A percentile compares a stretch with the other conserved stretches of the same genome.
Conservation (phyloP, 2,329 filamentous ascomycete species). For the Trichophaea hybrida region DNA sequence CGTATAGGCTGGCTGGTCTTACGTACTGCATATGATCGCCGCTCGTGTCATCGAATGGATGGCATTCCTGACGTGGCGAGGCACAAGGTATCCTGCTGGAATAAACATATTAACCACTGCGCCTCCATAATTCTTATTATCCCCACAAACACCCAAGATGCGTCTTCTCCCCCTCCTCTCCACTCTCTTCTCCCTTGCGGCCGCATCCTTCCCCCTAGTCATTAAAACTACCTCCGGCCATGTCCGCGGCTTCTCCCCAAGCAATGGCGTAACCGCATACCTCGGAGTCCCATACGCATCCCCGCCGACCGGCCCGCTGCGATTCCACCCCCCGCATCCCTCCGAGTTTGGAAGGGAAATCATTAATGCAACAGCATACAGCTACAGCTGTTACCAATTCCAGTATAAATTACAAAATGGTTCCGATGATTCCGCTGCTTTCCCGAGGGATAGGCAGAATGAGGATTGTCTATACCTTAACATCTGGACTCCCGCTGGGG, state of each 20-base stretch:
- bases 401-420: neutral
- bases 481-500: neutral
- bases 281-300: conserved; percentile 30
- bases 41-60: no score
- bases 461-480: conserved; percentile 4
- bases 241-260: neutral
- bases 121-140: no score
- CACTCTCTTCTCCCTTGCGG: no score
- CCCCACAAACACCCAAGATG: no score
- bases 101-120: no score
- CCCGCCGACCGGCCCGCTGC: conserved; percentile 29
- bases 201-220: no score
- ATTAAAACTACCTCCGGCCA: neutral
- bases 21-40: no score
- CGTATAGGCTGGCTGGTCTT: no score
- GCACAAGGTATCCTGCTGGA: no score
- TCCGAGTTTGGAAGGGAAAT: conserved; percentile 4
- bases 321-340: conserved; percentile 8
- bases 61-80: no score
- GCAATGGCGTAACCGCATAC: conserved; percentile 31
- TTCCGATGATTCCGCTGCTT: neutral
- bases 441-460: no score
- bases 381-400: neutral
- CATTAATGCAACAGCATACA: neutral
- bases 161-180: no score